A percentile compares a stretch with the other conserved stretches of the same genome.
These are phyloP conservation scores for Raphanus sativus DNA, from an alignment of 345 rosid genomes.

Conservation along the genomic window DNA sequence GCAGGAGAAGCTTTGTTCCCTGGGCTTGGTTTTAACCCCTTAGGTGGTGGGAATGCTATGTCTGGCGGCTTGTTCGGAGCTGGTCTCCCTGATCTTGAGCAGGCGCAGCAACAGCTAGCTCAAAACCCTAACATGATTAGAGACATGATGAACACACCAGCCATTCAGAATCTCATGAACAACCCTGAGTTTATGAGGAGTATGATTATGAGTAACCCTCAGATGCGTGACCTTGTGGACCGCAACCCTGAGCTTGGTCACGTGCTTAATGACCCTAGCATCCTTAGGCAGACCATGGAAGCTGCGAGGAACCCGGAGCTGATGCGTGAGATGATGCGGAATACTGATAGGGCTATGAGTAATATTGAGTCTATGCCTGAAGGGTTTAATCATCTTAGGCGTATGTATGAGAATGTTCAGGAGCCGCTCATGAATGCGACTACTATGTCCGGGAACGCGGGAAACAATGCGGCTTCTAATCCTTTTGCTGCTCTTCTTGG, in stretches of 20 bases:
- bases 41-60: slow-evolving; percentile 57
- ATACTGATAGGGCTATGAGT: slow-evolving; percentile 86
- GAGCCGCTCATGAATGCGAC: slow-evolving; percentile 83
- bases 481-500: slow-evolving; percentile 66
- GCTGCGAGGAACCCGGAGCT: slow-evolving; percentile 92
- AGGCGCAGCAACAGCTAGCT: slow-evolving; percentile 74
- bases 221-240: slow-evolving; percentile 83
- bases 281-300: slow-evolving; percentile 77
- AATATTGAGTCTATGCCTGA: slow-evolving; percentile 87
- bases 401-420: slow-evolving; percentile 88
- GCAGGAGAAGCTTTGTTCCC: slow-evolving; percentile 70
- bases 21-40: slow-evolving; percentile 62
- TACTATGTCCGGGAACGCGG: slow-evolving; percentile 60
- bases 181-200: slow-evolving; percentile 80
- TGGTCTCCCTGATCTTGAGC: slow-evolving; percentile 74
- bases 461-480: slow-evolving; percentile 49
- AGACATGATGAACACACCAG: slow-evolving; percentile 85
- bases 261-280: slow-evolving; percentile 77
- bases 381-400: slow-evolving; percentile 86
- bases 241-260: slow-evolving; percentile 93
- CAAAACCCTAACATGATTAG: slow-evolving; percentile 80
- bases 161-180: slow-evolving; percentile 74
- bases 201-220: slow-evolving; percentile 87
- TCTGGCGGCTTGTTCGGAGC: slow-evolving; percentile 61
- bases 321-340: slow-evolving; percentile 94